Evolutionary conservation across 228 moss, liverwort and hornwort genomes (phyloP), one percentile per base, ranked within the genome.

Genomic region (Sphagnum magellanicum): DNA sequence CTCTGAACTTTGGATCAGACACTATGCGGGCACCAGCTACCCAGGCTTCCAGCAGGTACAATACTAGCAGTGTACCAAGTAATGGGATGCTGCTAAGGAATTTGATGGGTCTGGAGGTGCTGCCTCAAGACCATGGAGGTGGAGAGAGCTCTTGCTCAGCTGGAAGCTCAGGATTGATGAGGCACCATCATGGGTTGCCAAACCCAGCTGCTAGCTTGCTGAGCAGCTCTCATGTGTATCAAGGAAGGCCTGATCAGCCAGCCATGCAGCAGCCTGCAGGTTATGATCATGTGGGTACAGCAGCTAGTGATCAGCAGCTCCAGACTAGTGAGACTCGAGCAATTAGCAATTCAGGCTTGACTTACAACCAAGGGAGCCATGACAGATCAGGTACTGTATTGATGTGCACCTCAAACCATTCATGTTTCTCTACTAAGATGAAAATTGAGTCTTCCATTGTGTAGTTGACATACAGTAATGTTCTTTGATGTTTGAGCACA

Each of bases 41-140:
- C 8, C 6, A 47, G 55, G 76, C 85, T 46, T 79, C 81, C 65
- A 90, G 76, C 55, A 65, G 77, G 2, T 72, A 79, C 0, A 67
- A 67, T 5, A 46, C 68, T 4, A 68, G 73, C 49, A 55, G 65
- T 0, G 32, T 32, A 32, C 86, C 88, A 59, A 90, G 87, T 52
- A 91, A 93, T 58, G 89, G 90, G 50, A 93, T 91, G 79, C 80
- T 90, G 32, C 85, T 98, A 15, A 67, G 98, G 4, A 98, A 98
- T 68, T 66, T 98, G 67, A 98, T 98, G 94, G 98, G 98, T 0
- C 68, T 98, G 53, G 87, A 87, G 61, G 77, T 74, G 0, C 32
- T 85, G 9, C 84, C 78, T 0, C 81, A 74, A 52, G 84, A 84
- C 12, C 68, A 67, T n/a, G 77, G 67, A 0, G 67, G 57, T 32